Evolutionary conservation across 805 yeast genomes (phyloP).

Genomic region (Metschnikowia koreensis): DNA sequence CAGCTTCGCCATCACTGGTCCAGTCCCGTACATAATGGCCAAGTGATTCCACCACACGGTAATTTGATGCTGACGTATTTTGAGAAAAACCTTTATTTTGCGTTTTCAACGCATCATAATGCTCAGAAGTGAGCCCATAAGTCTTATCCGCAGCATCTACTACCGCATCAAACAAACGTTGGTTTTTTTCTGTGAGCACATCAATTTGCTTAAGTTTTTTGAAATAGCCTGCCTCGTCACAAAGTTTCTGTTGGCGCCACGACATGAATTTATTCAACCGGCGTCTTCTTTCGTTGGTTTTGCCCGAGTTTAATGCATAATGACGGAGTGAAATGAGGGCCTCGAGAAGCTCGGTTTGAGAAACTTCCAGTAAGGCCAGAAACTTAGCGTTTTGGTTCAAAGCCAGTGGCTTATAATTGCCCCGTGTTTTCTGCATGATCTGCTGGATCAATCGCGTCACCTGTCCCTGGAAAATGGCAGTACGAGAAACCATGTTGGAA

Average conservation of each 20-base stretch:
- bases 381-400: conserved; percentile 2
- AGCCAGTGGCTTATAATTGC: background rate
- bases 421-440: background rate
- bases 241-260: conserved; percentile 55
- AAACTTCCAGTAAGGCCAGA: conserved; percentile 19
- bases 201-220: conserved; percentile 53
- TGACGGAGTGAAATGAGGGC: conserved; percentile 49
- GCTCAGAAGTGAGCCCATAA: conserved; percentile 45
- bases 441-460: background rate
- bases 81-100: conserved; percentile 1
- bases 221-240: conserved; percentile 52
- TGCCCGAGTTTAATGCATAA: conserved; percentile 39
- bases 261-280: conserved; percentile 46
- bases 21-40: conserved; percentile 83
- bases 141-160: conserved; percentile 41
- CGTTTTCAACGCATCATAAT: conserved; percentile 20
- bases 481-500: conserved; percentile 33
- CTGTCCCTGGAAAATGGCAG: conserved; percentile 20
- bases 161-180: conserved; percentile 44
- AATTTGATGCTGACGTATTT: conserved; percentile 22
- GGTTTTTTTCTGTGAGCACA: conserved; percentile 46
- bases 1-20: conserved; percentile 45
- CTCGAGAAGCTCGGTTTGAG: conserved; percentile 32
- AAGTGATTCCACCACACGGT: conserved; percentile 61
- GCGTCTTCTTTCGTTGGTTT: conserved; percentile 46